Evolutionary conservation across 345 rosid species (phyloP).

Genomic region (Lenwebbia sp.): DNA sequence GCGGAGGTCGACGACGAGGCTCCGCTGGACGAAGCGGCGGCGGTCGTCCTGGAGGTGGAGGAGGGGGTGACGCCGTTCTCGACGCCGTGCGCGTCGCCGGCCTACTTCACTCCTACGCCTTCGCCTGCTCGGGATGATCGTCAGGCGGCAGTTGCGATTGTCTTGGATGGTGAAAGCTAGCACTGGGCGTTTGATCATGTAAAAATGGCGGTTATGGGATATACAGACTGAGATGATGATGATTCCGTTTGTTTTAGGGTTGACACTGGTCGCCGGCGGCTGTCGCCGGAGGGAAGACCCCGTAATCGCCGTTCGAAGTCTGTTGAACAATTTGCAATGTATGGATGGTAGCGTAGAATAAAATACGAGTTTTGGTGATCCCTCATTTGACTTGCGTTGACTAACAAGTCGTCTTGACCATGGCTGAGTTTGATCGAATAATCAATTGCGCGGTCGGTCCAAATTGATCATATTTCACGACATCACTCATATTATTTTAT

Average conservation of each 20-base stretch:
- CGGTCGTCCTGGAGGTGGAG: not conserved
- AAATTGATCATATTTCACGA: not conserved
- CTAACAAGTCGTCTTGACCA: not conserved
- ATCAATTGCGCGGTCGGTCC: not conserved
- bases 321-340: not conserved
- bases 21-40: not conserved
- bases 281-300: not conserved
- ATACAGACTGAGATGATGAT: not conserved
- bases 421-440: not conserved
- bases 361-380: not conserved
- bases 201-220: not conserved
- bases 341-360: not conserved
- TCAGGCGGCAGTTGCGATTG: not conserved
- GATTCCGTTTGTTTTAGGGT: not conserved
- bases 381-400: not conserved
- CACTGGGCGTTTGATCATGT: not conserved
- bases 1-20: slow-evolving; percentile 1
- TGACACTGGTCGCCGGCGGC: not conserved
- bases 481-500: not conserved
- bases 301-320: not conserved
- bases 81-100: slow-evolving; percentile 60
- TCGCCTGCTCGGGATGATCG: slow-evolving; percentile 31
- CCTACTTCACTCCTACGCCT: slow-evolving; percentile 45
- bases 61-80: slow-evolving; percentile 45
- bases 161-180: not conserved